Conservation (phyloP, 495 filamentous ascomycete genomes). For the Podospora sp. region DNA sequence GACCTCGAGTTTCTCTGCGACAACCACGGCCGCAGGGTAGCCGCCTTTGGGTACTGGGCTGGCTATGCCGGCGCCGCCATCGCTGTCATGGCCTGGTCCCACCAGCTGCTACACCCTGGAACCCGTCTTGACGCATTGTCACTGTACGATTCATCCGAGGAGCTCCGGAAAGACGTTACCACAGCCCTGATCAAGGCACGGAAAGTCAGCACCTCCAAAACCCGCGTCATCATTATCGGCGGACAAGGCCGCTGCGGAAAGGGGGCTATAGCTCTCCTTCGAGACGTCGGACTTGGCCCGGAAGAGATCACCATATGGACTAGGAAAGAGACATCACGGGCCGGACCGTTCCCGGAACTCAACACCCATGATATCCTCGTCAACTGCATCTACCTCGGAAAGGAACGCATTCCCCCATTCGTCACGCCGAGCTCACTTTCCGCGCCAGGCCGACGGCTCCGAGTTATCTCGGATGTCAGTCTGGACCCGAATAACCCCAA, state of each 20-base stretch:
- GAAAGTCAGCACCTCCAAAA: constrained; percentile 37
- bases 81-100: constrained; percentile 77
- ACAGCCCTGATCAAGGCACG: neutral
- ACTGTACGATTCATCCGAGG: constrained; percentile 71
- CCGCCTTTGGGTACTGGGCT: constrained; percentile 68
- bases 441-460: constrained; percentile 65
- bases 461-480: constrained; percentile 81
- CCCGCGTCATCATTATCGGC: constrained; percentile 58
- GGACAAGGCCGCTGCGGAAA: constrained; percentile 77
- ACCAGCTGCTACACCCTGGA: constrained; percentile 67
- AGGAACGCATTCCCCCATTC: constrained; percentile 22
- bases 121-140: constrained; percentile 61
- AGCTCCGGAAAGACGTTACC: constrained; percentile 59
- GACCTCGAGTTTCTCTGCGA: constrained; percentile 87
- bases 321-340: constrained; percentile 73
- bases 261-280: constrained; percentile 78
- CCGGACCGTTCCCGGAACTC: constrained; percentile 83
- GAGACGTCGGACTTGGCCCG: constrained; percentile 69
- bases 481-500: constrained; percentile 74
- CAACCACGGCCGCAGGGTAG: constrained; percentile 68
- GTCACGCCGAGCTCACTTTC: constrained; percentile 66
- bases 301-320: constrained; percentile 80
- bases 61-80: constrained; percentile 79
- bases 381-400: constrained; percentile 81
- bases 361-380: constrained; percentile 73